These are phyloP conservation scores for Sclerotinia minor DNA, from an alignment of 2,329 filamentous ascomycete genomes.

Conservation along the genomic window DNA sequence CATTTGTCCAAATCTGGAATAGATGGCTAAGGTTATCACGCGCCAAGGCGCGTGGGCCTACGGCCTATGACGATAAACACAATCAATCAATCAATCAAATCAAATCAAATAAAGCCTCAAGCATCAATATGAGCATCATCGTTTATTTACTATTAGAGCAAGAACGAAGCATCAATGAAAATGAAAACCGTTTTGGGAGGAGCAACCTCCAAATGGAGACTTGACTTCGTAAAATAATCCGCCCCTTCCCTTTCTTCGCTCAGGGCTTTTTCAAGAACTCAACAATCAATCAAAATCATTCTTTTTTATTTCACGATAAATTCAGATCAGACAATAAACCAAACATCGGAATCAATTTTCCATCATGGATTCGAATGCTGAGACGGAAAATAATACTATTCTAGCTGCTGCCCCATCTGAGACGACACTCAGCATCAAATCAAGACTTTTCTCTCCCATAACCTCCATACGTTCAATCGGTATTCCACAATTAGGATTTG, in stretches of 20 bases:
- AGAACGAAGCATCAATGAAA: not conserved
- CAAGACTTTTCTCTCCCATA: not conserved
- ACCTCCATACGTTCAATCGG: not conserved
- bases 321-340: not conserved
- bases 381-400: too few relatives aligned
- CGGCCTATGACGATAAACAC: too few relatives aligned
- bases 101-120: too few relatives aligned
- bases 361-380: not conserved
- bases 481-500: conserved; percentile 25
- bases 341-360: not conserved
- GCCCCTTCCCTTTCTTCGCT: too few relatives aligned
- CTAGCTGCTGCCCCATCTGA: too few relatives aligned
- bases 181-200: not conserved
- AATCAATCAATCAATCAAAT: too few relatives aligned
- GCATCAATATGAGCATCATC: conserved; percentile 4
- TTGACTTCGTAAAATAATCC: too few relatives aligned
- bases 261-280: not conserved
- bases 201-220: not conserved
- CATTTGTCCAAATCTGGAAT: too few relatives aligned
- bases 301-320: not conserved
- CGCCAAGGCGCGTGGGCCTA: too few relatives aligned
- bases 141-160: conserved; percentile 6
- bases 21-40: too few relatives aligned
- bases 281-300: not conserved
- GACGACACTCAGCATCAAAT: not conserved